Base-by-base conservation (phyloP, 108 stramenopile genomes). In the Craspedostauros australis region DNA sequence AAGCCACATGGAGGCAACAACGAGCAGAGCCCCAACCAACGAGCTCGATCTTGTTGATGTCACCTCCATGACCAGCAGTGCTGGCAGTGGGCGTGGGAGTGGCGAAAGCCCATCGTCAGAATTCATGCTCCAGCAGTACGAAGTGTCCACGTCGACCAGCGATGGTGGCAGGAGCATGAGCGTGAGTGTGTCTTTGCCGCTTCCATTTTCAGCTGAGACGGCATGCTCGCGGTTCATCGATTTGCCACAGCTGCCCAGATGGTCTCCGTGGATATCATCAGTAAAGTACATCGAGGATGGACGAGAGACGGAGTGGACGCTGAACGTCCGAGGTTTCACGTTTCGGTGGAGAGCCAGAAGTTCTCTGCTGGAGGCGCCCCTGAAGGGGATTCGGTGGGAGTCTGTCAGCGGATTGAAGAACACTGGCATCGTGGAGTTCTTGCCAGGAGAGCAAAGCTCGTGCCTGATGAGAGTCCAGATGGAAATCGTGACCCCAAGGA, bases 251-350 rank as follows among this genome's bases (percentile, higher is more conserved):
- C 79, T 78, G 64, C 72, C 89, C 9, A 70, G 89, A 3, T 91
- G 89, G 89, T 85, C 83, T 7, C 89, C 89, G 3, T 91, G 89
- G 89, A 39, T 91, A n/a, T 77, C 69, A 26, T 83, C 83, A 36
- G 89, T 91, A 20, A 76, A 72, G 5, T 91, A 91, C 49, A 50
- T 83, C 42, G 82, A 82, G 25, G 61, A 57, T 20, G 56, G 75
- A 27, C 49, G 61, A 19, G 83, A 82, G 36, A 84, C 89, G 14
- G 83, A 91, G 58, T 91, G 89, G 89, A 85, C 77, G 24, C 55
- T 91, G 7, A 82, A 75, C 43, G 75, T 91, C 25, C 69, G 81
- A 23, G 89, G 89, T 0, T 72, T 87, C 0, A 57, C 64, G 39
- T 79, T 86, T 37, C 76, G 72, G 15, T 91, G 89, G 89, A 64